phyloP scores from a whole-genome alignment of 2,329 filamentous ascomycete species.

The Westerdykella aurantiaca region DNA sequence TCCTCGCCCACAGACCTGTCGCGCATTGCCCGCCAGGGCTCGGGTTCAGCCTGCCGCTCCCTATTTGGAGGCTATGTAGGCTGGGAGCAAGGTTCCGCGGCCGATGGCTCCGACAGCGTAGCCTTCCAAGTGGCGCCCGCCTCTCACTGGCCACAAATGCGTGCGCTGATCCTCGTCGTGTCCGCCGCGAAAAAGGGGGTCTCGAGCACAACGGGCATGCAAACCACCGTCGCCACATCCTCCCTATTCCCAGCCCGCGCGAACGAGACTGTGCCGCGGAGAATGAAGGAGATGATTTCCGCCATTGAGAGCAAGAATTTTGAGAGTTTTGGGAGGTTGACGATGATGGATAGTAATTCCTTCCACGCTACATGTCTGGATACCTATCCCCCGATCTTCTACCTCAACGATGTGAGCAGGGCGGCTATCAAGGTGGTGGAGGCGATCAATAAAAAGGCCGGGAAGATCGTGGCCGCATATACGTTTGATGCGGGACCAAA shows the following conservation, averaged over 20 bases:
- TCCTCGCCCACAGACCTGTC: slow-evolving; percentile 77
- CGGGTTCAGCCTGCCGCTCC: slow-evolving; percentile 87
- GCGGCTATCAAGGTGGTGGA: slow-evolving; percentile 87
- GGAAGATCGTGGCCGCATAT: slow-evolving; percentile 80
- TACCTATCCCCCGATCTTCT: slow-evolving; percentile 96
- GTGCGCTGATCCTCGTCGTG: slow-evolving; percentile 83
- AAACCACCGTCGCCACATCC: slow-evolving; percentile 88
- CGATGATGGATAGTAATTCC: slow-evolving; percentile 94
- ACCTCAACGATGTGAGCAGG: slow-evolving; percentile 89
- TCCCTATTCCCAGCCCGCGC: slow-evolving; percentile 78
- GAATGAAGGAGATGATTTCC: slow-evolving; percentile 80
- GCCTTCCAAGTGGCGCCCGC: slow-evolving; percentile 85
- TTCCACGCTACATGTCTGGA: slow-evolving; percentile 96
- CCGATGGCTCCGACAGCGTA: slow-evolving; percentile 78
- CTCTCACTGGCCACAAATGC: slow-evolving; percentile 92
- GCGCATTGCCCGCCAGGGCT: slow-evolving; percentile 85
- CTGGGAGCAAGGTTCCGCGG: slow-evolving; percentile 73
- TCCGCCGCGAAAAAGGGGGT: slow-evolving; percentile 95
- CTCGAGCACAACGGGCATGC: slow-evolving; percentile 89
- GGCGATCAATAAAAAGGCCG: slow-evolving; percentile 74
- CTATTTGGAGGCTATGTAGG: slow-evolving; percentile 94
- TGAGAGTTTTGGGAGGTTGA: slow-evolving; percentile 76
- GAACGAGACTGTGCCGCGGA: slow-evolving; percentile 67
- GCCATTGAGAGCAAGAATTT: slow-evolving; percentile 78
- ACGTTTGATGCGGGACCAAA: slow-evolving; percentile 98